Percentiles rank a stretch among this genome's conserved stretches.
Evolutionary conservation across 495 filamentous ascomycete genomes (phyloP).

Genomic region (Jackrogersella multiformis): DNA sequence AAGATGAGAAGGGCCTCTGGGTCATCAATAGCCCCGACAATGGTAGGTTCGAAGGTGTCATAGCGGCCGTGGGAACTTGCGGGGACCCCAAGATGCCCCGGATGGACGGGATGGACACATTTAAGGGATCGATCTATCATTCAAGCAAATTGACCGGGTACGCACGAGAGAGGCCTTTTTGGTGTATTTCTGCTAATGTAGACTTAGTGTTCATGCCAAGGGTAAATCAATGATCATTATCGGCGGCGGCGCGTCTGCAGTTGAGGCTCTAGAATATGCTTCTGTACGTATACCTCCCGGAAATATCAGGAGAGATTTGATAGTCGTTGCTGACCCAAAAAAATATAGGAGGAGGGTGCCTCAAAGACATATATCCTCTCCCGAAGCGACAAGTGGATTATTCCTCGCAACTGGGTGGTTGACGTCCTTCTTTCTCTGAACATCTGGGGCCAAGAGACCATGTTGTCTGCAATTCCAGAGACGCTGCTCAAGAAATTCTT

Average conservation of each 20-base stretch:
- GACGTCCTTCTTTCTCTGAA: constrained; percentile 80
- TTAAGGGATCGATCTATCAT: constrained; percentile 74
- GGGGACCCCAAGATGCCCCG: constrained; percentile 78
- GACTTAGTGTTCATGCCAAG: constrained; percentile 58
- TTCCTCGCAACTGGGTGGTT: constrained; percentile 78
- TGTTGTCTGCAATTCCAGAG: constrained; percentile 80
- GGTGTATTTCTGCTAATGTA: constrained; percentile 33
- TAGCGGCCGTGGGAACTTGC: constrained; percentile 80
- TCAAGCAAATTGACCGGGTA: constrained; percentile 76
- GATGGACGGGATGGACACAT: constrained; percentile 71
- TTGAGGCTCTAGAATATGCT: constrained; percentile 86
- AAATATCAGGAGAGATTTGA: background rate
- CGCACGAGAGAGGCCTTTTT: background rate
- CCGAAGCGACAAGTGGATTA: constrained; percentile 88
- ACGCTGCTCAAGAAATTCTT: constrained; percentile 78
- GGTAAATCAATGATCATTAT: constrained; percentile 79
- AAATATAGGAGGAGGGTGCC: constrained; percentile 61
- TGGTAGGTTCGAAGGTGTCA: constrained; percentile 79
- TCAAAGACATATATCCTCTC: constrained; percentile 76
- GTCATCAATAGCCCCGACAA: constrained; percentile 76
- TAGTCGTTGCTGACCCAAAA: constrained; percentile 3
- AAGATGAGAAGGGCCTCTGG: constrained; percentile 76
- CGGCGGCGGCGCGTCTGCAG: constrained; percentile 82
- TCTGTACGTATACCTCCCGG: constrained; percentile 46
- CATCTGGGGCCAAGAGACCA: constrained; percentile 79